These are phyloP conservation scores for Pichia exigua DNA, from an alignment of 805 yeast genomes.

Conservation along the genomic window DNA sequence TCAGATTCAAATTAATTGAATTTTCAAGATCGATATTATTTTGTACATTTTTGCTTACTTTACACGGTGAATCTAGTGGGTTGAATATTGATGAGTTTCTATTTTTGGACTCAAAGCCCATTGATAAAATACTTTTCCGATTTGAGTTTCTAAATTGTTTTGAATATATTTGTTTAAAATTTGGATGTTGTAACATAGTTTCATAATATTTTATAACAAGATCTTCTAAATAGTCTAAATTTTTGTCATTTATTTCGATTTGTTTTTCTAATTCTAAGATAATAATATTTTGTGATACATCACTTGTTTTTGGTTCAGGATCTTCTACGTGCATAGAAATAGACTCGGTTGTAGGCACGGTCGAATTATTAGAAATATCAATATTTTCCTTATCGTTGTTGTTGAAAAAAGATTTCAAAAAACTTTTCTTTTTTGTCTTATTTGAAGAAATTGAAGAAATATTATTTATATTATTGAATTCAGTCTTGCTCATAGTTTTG, in stretches of 20 bases:
- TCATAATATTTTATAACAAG: constrained; percentile 65
- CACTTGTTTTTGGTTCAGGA: neutral
- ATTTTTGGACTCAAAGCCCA: constrained; percentile 12
- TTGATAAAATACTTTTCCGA: constrained; percentile 19
- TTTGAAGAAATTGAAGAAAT: neutral
- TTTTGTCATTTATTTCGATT: constrained; percentile 14
- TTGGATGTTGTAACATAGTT: constrained; percentile 19
- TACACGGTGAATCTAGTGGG: constrained; percentile 20
- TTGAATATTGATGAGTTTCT: constrained; percentile 10
- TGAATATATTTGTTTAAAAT: constrained; percentile 19
- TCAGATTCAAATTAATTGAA: neutral
- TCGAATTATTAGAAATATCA: neutral
- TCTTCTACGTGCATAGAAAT: neutral
- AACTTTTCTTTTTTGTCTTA: constrained; percentile 6
- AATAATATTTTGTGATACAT: neutral
- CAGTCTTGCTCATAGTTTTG: neutral
- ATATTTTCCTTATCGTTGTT: constrained; percentile 4
- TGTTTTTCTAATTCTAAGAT: constrained; percentile 6
- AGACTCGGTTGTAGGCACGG: neutral
- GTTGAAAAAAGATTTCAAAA: constrained; percentile 6
- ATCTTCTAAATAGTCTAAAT: constrained; percentile 61
- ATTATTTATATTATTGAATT: constrained; percentile 6
- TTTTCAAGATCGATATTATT: neutral
- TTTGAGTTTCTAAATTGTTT: constrained; percentile 16
- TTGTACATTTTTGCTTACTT: neutral